These are phyloP conservation scores for Crithidia fasciculata DNA, from an alignment of 208 protist species.

Conservation along the genomic window DNA sequence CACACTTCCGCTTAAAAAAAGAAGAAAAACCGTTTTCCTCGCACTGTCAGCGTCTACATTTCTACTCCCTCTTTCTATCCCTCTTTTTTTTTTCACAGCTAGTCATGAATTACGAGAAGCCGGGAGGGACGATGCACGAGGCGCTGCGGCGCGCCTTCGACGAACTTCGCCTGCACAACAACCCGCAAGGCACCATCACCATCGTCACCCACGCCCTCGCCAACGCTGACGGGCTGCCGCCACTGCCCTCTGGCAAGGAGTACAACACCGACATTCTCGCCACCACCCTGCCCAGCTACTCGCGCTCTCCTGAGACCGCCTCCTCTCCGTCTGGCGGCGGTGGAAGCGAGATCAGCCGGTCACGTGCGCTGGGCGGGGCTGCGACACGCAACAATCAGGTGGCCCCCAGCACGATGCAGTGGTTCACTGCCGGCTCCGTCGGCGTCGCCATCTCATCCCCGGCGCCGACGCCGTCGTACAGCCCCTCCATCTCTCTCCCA, in stretches of 20 bases:
- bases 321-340: background rate
- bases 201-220: conserved; percentile 49
- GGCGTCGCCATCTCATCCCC: conserved; percentile 11
- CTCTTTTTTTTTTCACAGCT: background rate
- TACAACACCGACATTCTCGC: conserved; percentile 21
- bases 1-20: background rate
- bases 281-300: background rate
- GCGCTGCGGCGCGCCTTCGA: conserved; percentile 69
- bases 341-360: background rate
- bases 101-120: conserved; percentile 59
- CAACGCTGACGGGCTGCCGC: conserved; percentile 25
- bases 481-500: conserved; percentile 2
- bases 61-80: too few relatives aligned
- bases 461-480: background rate
- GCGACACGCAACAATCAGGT: background rate
- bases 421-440: conserved; percentile 24
- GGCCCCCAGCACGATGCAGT: conserved; percentile 13
- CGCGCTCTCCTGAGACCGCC: background rate
- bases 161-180: conserved; percentile 64
- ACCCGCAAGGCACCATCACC: conserved; percentile 60
- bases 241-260: conserved; percentile 27
- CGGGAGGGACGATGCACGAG: conserved; percentile 71
- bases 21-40: background rate
- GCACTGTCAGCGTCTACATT: too few relatives aligned
- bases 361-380: background rate